These are phyloP conservation scores for Starmerella tilneyi DNA, from an alignment of 805 yeast species.

Conservation along the genomic window DNA sequence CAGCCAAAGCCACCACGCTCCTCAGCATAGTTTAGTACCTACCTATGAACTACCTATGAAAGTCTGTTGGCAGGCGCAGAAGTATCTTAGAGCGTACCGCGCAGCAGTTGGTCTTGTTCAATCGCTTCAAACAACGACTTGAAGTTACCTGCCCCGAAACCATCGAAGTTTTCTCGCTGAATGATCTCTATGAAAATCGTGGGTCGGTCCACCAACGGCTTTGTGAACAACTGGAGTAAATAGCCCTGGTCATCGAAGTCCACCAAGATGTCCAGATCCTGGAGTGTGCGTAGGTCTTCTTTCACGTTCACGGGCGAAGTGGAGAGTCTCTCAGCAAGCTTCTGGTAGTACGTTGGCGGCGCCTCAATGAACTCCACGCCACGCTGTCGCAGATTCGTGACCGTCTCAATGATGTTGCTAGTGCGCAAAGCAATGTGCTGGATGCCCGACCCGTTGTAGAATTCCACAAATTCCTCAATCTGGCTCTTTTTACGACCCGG, in stretches of 20 bases:
- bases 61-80: neutral
- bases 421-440: slow-evolving; percentile 73
- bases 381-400: slow-evolving; percentile 42
- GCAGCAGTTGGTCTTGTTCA: slow-evolving; percentile 59
- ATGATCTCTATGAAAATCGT: slow-evolving; percentile 73
- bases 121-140: slow-evolving; percentile 70
- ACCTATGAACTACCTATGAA: too few relatives aligned
- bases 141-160: slow-evolving; percentile 85
- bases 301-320: slow-evolving; percentile 37
- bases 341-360: slow-evolving; percentile 47
- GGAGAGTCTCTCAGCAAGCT: slow-evolving; percentile 39
- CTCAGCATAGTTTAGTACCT: too few relatives aligned
- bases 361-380: slow-evolving; percentile 64
- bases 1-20: too few relatives aligned
- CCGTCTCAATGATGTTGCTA: slow-evolving; percentile 47
- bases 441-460: slow-evolving; percentile 69
- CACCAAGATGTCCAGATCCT: slow-evolving; percentile 50
- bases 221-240: slow-evolving; percentile 67
- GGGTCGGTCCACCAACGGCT: slow-evolving; percentile 68
- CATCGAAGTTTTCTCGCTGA: slow-evolving; percentile 68
- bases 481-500: slow-evolving; percentile 56
- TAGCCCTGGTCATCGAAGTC: slow-evolving; percentile 75
- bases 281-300: slow-evolving; percentile 45
- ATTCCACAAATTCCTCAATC: slow-evolving; percentile 71
- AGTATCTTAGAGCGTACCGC: slow-evolving; percentile 49